Base-by-base conservation (phyloP, 2,329 filamentous ascomycete species). In the Diaporthe helianthi region DNA sequence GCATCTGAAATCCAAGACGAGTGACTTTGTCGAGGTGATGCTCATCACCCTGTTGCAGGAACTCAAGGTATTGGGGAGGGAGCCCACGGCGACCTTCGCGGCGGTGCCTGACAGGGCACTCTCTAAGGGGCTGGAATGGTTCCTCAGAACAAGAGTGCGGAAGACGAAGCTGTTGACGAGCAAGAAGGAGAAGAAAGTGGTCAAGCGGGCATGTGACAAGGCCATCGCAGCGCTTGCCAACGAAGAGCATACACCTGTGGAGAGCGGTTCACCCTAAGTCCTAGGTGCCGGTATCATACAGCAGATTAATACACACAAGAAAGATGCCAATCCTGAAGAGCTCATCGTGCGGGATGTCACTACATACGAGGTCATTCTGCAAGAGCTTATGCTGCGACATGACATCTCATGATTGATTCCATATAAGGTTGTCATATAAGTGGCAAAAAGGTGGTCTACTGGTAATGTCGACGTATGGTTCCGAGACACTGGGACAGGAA, bases 11-110 rank as follows among this genome's bases (percentile, higher is more conserved):
- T 82, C 88, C 9, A 94, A 92, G 80, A 93, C 93, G 0, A 89
- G 87, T 68, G 87, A 88, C 29, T 96, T 98, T 76, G 84, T 94
- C 54, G 93, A 98, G 78, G 83, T 96, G 9, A 81, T 98, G 73
- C 83, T 98, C 19, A 89, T 96, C 60, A 92, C 89, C 2, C 80
- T 94, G 15, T 87, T 98, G 38, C 84, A 93, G 54, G 87, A 91
- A 73, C 61, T 71, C 26, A 17, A 71, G 44, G 83, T 84, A 66
- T 82, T 83, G 1, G 49, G 55, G 17, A 36, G 33, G 41, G 33
- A 67, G 6, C 80, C 97, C 33, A 82, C 87, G 72, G 89, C 89
- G 60, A 81, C 93, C 1, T 93, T 97, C 77, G 81, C 86, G 22
- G 86, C 87, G 13, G 86, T 88, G 0, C 86, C 87, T 69, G 87